phyloP scores from a whole-genome alignment of 768 basidiomycete species.

The Lentinula raphanica region DNA sequence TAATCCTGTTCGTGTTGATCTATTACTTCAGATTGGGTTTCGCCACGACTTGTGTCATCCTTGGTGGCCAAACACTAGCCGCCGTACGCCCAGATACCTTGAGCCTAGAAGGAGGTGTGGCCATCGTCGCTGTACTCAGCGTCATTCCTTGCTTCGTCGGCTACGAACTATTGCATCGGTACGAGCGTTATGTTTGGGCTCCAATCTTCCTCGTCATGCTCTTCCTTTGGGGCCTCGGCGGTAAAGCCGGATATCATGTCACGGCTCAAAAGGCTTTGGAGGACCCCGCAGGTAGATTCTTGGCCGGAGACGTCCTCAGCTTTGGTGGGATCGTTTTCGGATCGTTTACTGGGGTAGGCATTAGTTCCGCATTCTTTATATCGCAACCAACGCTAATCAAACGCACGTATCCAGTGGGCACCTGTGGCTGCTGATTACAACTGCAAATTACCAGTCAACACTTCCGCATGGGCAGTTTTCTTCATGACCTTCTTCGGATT shows the following conservation, averaged over 20 bases:
- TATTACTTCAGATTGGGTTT: conserved; percentile 33
- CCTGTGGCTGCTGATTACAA: conserved; percentile 53
- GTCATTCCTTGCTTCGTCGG: conserved; percentile 43
- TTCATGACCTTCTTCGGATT: conserved; percentile 45
- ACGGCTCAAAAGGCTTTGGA: conserved; percentile 36
- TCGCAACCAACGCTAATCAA: not conserved
- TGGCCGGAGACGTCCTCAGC: conserved; percentile 43
- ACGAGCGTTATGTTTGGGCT: conserved; percentile 56
- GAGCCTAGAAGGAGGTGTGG: conserved; percentile 42
- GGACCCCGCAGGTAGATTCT: conserved; percentile 33
- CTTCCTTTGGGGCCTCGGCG: conserved; percentile 47
- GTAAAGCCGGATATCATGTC: conserved; percentile 40
- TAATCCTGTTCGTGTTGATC: conserved; percentile 10
- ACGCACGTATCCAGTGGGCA: conserved; percentile 29
- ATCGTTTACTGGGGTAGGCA: conserved; percentile 35
- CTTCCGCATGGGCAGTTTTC: conserved; percentile 39
- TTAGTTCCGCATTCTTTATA: not conserved
- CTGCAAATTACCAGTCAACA: conserved; percentile 40
- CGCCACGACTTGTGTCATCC: conserved; percentile 42
- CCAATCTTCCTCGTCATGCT: conserved; percentile 40
- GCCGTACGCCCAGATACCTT: conserved; percentile 40
- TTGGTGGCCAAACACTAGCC: conserved; percentile 47
- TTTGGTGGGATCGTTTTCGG: conserved; percentile 52
- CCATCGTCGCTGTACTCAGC: conserved; percentile 38
- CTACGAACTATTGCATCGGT: conserved; percentile 41